Evolutionary conservation across 2,329 filamentous ascomycete genomes (phyloP), one percentile per base, ranked within the genome.

Genomic region (Hypoxylon sp.): DNA sequence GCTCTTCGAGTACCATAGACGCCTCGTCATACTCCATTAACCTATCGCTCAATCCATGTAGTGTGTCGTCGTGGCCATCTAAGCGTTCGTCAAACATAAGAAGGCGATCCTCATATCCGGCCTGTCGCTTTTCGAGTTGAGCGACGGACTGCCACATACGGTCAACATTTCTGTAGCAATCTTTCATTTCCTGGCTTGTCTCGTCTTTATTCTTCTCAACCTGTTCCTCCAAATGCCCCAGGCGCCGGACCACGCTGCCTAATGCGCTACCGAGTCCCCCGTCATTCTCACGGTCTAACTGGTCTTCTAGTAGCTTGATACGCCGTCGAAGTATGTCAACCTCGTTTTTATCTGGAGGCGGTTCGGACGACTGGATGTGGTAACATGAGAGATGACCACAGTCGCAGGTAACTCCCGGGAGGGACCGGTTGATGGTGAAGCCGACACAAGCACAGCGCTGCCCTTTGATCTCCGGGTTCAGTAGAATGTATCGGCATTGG

Each of bases 371-470:
- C 69, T 82, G 81, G 64, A 85, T 79, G 73, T 89, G 87, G 73
- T 86, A 89, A 76, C 87, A 89, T 35, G 87, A 85, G 58, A 88
- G 82, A 74, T 89, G 87, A 5, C 87, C 87, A 71, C 87, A 89
- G 55, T 87, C 83, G 72, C 87, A 89, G 19, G 80, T 83, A 58
- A 86, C 85, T 39, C 86, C 84, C 0, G 87, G 87, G 10, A 86
- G 79, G n/a, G 80, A 75, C 55, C 80, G 81, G 75, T 88, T 88
- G 63, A 86, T 82, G 3, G 83, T 83, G 76, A 89, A 89, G 66
- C 83, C 82, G 67, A 87, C 84, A 72, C 87, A 89, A 48, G 84
- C 87, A 75, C 87, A 89, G 47, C 87, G 85, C 64, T 87, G 82
- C 56, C 87, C 87, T 71, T 85, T 87, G 75, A 87, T 81, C 72